These are phyloP conservation scores for Lolium rigidum DNA, from an alignment of 176 grass and related monocot genomes.

Conservation along the genomic window DNA sequence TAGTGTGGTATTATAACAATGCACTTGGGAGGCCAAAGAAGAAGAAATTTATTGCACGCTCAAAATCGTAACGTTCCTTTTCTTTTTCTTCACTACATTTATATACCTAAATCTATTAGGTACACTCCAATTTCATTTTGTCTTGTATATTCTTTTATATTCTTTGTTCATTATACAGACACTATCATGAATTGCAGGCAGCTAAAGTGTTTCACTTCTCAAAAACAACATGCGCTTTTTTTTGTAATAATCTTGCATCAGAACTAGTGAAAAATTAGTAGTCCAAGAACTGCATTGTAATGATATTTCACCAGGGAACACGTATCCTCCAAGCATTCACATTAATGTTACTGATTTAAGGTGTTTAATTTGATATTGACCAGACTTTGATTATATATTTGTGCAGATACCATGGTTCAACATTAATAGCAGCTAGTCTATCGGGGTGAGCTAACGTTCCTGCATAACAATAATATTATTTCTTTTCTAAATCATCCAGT, in stretches of 20 bases:
- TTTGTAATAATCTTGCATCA: slow-evolving; percentile 4
- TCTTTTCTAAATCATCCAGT: neutral
- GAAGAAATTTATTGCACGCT: slow-evolving; percentile 95
- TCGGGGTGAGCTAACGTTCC: slow-evolving; percentile 65
- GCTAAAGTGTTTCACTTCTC: neutral
- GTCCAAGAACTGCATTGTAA: neutral
- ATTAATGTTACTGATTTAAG: neutral
- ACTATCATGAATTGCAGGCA: slow-evolving; percentile 7
- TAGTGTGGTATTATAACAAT: slow-evolving; percentile 99
- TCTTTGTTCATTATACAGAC: too few relatives aligned
- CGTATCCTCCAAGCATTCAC: neutral
- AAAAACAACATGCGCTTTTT: neutral
- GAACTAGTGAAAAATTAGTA: neutral
- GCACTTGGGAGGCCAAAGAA: slow-evolving; percentile 89
- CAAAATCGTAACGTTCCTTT: slow-evolving; percentile 67
- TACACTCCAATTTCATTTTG: neutral
- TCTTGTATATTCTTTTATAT: neutral
- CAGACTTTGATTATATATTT: slow-evolving; percentile 7
- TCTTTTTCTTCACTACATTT: neutral
- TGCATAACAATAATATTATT: slow-evolving; percentile 1
- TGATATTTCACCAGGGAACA: neutral
- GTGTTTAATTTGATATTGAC: neutral
- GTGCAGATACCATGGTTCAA: slow-evolving; percentile 94
- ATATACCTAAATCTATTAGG: neutral
- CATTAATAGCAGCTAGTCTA: slow-evolving; percentile 85